phyloP scores from a whole-genome alignment of 257 asterid genomes.

The Gentiana straminea region DNA sequence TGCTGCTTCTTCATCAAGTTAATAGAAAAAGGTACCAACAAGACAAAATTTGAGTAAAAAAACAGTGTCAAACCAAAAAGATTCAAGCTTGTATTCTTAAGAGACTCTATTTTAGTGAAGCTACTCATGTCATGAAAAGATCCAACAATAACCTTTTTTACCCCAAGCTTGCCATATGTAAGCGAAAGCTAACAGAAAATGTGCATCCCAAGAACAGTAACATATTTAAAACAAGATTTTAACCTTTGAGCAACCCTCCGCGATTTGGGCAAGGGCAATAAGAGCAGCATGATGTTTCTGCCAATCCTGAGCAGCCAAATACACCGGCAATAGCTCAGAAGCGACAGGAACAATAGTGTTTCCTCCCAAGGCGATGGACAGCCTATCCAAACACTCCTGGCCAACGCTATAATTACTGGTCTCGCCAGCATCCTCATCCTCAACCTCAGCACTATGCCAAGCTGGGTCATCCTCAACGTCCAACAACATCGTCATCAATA shows the following conservation, averaged over 20 bases:
- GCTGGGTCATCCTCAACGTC: constrained; percentile 88
- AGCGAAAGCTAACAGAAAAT: too few relatives aligned
- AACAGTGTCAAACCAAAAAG: too few relatives aligned
- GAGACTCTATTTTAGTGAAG: too few relatives aligned
- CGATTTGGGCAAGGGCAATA: constrained; percentile 96
- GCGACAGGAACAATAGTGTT: constrained; percentile 93
- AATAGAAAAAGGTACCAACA: too few relatives aligned
- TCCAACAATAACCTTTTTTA: too few relatives aligned
- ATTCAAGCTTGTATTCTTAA: too few relatives aligned
- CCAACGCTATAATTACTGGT: constrained; percentile 81
- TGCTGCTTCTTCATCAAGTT: too few relatives aligned
- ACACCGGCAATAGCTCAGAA: constrained; percentile 70
- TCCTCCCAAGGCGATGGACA: constrained; percentile 86
- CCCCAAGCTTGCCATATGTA: too few relatives aligned
- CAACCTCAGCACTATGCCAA: constrained; percentile 81
- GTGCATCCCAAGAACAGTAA: background rate
- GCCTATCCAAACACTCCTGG: constrained; percentile 91
- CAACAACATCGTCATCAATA: constrained; percentile 74
- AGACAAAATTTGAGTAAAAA: too few relatives aligned
- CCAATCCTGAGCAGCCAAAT: constrained; percentile 84
- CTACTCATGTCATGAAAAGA: too few relatives aligned
- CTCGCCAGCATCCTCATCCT: constrained; percentile 98
- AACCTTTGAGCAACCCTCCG: constrained; percentile 97
- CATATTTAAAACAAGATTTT: background rate
- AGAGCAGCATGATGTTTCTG: constrained; percentile 90